Conservation (phyloP, 1,284 basidiomycete genomes). For the Puccinia brachypodii region DNA sequence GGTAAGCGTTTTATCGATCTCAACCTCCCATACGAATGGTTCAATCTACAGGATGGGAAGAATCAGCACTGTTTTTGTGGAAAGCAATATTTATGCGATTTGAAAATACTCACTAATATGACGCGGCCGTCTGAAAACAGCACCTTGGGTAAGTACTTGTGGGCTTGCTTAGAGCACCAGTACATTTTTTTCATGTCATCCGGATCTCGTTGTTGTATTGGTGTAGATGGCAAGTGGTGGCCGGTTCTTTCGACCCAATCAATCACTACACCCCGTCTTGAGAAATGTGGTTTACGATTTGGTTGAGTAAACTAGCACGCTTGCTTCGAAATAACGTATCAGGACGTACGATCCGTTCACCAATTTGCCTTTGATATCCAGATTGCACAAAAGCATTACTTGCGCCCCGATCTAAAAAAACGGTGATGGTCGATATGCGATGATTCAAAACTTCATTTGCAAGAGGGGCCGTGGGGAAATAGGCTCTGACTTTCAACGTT, state of each 20-base stretch:
- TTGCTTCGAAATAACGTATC: not conserved
- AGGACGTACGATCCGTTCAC: conserved; percentile 42
- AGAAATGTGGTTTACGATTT: conserved; percentile 48
- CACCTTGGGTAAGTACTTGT: conserved; percentile 50
- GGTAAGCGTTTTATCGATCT: conserved; percentile 51
- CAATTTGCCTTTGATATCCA: conserved; percentile 49
- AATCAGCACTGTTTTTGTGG: not conserved
- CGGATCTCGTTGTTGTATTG: not conserved
- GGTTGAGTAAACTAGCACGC: not conserved
- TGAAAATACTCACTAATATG: not conserved
- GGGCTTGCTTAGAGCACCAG: conserved; percentile 50
- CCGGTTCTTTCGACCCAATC: conserved; percentile 50
- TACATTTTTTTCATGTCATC: conserved; percentile 38
- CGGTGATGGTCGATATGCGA: not conserved
- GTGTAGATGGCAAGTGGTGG: not conserved
- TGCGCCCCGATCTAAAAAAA: conserved; percentile 50
- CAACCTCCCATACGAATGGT: conserved; percentile 52
- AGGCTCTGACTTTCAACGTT: conserved; percentile 47
- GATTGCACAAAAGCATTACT: conserved; percentile 52
- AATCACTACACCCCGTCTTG: conserved; percentile 53
- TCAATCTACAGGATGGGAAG: conserved; percentile 38
- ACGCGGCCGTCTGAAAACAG: conserved; percentile 50
- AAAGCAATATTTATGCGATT: not conserved
- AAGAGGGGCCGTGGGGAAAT: not conserved
- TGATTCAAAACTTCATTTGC: not conserved